Evolutionary conservation across 768 basidiomycete genomes (phyloP).

Genomic region (Calocybe gangraenosa): DNA sequence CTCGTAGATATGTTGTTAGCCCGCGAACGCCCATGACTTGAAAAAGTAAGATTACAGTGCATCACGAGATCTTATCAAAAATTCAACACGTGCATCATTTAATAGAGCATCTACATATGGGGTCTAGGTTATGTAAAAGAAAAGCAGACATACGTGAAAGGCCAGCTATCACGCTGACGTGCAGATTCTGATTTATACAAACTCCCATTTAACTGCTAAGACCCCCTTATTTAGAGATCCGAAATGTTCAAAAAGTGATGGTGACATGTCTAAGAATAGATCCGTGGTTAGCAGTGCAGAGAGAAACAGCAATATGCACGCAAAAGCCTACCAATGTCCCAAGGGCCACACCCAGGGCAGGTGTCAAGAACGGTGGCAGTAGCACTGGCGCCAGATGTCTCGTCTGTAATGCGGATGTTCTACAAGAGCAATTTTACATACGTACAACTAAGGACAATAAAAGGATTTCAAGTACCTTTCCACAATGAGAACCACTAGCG

Average conservation of each 20-base stretch:
- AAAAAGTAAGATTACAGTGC: not conserved
- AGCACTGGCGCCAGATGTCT: slow-evolving; percentile 11
- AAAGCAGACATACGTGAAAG: not conserved
- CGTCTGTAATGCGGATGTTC: slow-evolving; percentile 16
- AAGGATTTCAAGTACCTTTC: slow-evolving; percentile 11
- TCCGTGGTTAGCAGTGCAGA: not conserved
- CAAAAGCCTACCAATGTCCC: slow-evolving; percentile 18
- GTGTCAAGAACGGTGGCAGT: slow-evolving; percentile 20
- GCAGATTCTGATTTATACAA: slow-evolving; percentile 4
- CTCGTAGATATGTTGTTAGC: slow-evolving; percentile 48
- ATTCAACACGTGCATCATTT: too few relatives aligned
- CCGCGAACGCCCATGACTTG: slow-evolving; percentile 48
- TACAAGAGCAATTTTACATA: not conserved
- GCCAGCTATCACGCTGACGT: slow-evolving; percentile 10
- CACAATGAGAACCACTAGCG: slow-evolving; percentile 17
- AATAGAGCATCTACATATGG: too few relatives aligned
- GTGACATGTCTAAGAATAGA: slow-evolving; percentile 19
- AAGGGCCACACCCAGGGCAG: slow-evolving; percentile 17
- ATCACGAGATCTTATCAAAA: too few relatives aligned
- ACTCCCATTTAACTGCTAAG: slow-evolving; percentile 15
- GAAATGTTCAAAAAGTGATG: slow-evolving; percentile 19
- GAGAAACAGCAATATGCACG: too few relatives aligned
- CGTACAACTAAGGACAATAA: not conserved
- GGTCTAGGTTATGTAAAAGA: too few relatives aligned
- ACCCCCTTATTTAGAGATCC: slow-evolving; percentile 12